Percentiles rank a stretch among this genome's conserved stretches.
These are phyloP conservation scores for Yamadazyma atlantica DNA, from an alignment of 1,139 yeast genomes.

Conservation along the genomic window DNA sequence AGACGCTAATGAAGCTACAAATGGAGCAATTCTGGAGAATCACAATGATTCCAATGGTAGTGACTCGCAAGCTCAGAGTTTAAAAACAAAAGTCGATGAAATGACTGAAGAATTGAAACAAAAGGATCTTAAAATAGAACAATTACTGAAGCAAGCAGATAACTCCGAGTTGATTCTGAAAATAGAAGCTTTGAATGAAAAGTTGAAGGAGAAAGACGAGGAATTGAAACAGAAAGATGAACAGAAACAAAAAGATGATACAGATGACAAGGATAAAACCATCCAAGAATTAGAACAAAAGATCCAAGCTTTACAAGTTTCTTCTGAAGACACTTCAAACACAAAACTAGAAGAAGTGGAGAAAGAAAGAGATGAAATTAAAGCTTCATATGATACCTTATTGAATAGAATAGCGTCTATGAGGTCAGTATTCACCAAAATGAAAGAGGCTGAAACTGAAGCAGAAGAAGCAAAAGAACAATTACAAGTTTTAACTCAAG, in stretches of 20 bases:
- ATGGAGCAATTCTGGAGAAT: no score
- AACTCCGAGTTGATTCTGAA: conserved; percentile 1
- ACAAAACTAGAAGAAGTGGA: conserved; percentile 16
- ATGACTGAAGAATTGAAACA: conserved; percentile 1
- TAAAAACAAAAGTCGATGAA: conserved; percentile 1
- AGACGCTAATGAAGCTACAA: no score
- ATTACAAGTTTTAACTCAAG: conserved; percentile 25
- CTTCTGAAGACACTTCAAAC: background rate
- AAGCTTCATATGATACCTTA: conserved; percentile 72
- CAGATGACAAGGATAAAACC: conserved; percentile 2
- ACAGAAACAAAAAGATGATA: no score
- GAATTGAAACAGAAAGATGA: no score
- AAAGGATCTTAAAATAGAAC: conserved; percentile 2
- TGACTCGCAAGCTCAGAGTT: no score
- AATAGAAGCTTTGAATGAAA: background rate
- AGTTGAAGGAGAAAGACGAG: conserved; percentile 2
- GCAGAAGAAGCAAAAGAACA: conserved; percentile 56
- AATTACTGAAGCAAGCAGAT: conserved; percentile 3
- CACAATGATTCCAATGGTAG: no score
- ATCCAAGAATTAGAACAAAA: conserved; percentile 6
- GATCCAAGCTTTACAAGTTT: background rate
- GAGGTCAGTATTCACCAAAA: conserved; percentile 71
- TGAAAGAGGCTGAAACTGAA: conserved; percentile 76
- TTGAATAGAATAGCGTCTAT: conserved; percentile 75
- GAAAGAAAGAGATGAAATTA: conserved; percentile 63